phyloP scores from a whole-genome alignment of 139 green algal species.

The Auxenochlorella protothecoides region DNA sequence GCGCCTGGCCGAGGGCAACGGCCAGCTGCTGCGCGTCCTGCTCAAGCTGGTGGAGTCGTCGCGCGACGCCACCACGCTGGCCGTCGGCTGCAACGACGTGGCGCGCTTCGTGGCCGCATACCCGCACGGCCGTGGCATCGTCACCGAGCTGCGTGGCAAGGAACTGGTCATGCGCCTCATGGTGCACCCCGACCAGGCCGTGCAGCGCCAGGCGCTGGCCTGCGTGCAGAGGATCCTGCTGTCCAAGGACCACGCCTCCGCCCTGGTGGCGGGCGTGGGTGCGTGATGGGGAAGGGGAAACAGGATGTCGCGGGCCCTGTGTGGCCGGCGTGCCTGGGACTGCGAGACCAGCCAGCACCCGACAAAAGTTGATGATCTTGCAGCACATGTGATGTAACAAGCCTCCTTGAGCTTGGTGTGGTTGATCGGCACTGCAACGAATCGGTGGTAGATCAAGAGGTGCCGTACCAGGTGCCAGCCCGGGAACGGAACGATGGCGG shows the following conservation, averaged over 20 bases:
- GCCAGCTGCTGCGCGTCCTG: slow-evolving; percentile 79
- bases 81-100: slow-evolving; percentile 84
- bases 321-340: too few relatives aligned
- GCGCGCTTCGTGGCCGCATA: slow-evolving; percentile 78
- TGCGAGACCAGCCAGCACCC: too few relatives aligned
- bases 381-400: too few relatives aligned
- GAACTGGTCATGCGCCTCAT: slow-evolving; percentile 89
- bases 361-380: too few relatives aligned
- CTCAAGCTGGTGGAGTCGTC: slow-evolving; percentile 76
- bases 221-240: slow-evolving; percentile 91
- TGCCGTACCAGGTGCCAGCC: too few relatives aligned
- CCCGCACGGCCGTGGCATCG: slow-evolving; percentile 38
- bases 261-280: slow-evolving; percentile 14
- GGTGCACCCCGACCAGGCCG: slow-evolving; percentile 74
- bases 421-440: too few relatives aligned
- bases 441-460: too few relatives aligned
- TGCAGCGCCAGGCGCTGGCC: slow-evolving; percentile 87
- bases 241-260: slow-evolving; percentile 57
- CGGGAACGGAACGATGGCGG: too few relatives aligned
- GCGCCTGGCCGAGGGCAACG: slow-evolving; percentile 87
- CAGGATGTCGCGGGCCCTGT: too few relatives aligned
- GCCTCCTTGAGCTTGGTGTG: too few relatives aligned
- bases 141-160: slow-evolving; percentile 79
- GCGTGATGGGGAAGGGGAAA: not conserved
- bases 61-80: slow-evolving; percentile 68